Evolutionary conservation across 345 rosid species (phyloP), one percentile per base, ranked within the genome.

Genomic region (Raphanus raphanistrum): DNA sequence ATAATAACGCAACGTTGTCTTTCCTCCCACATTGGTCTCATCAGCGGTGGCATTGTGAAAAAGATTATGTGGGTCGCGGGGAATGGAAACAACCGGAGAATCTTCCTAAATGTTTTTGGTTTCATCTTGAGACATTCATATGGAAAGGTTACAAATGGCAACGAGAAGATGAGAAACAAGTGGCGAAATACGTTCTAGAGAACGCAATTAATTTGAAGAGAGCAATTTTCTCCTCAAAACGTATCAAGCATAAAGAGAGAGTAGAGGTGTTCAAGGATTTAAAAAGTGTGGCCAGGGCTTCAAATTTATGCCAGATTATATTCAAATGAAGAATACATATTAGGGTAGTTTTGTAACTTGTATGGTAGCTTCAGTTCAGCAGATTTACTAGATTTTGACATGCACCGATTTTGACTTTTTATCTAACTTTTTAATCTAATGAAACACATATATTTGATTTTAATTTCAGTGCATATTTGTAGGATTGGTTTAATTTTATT

Each of bases 61-160:
- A 52, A 52, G 58, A 52, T 6, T 16, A 9, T 57, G 61, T 25
- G 29, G 29, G 1, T 21, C 29, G 61, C 9, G 61, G 64, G 64
- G 9, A 60, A 3, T 62, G 75, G 75, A 59, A n/a, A 1, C 36
- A 27, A n/a, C 75, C 75, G n/a, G n/a, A 13, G 38, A 1, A 15
- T 8, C 57, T 58, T 1, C 76, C 68, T 62, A 17, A 10, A 62
- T 72, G 68, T 72, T 72, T 72, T 11, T 29, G 50, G 43, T 43
- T 27, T 1, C 59, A 62, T n/a, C 41, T 72, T 0, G 75, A 71
- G 75, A 59, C 58, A 27, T 71, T 59, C 10, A 52, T 43, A 21
- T 72, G 75, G 67, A 61, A 1, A 62, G 25, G 61, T 8, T 48
- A 28, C 3, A 10, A 12, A 3, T 72, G 76, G 68, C 5, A 1